Evolutionary conservation across 345 rosid species (phyloP), one percentile per base, ranked within the genome.

Genomic region (Linum tenue): DNA sequence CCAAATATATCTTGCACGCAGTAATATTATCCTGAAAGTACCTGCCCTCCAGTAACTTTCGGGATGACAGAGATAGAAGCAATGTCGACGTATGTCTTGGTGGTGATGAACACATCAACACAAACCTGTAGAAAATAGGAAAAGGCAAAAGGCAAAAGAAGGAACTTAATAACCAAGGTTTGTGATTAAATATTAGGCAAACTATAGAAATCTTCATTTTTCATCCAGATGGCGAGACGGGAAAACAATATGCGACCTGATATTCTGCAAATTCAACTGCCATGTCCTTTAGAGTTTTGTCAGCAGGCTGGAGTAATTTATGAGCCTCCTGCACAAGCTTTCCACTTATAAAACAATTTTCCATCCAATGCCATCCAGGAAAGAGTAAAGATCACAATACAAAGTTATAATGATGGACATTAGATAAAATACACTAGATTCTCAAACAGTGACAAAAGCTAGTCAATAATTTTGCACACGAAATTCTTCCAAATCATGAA

Each of bases 221-320:
- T 8, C 44, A 41, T 41, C 44, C 9, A 41, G 31, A 22, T 22
- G 31, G 31, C 31, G 31, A 22, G 31, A 8, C 9, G 5, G 44
- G 44, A 8, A 8, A 8, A 56, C 17, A 5, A n/a, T 15, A 56
- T 16, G 22, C 37, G 59, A 90, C 99, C 97, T 91, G 99, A 76
- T 82, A 91, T 77, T 95, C 99, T 31, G 99, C 99, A 86, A 95
- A 85, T 62, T 95, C 99, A 73, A 91, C 85, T 64, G 97, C 99
- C 98, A 95, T 79, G 67, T 92, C 82, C 85, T 85, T 95, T 70
- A 95, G 70, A 65, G 85, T 83, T 81, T 84, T 91, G 75, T 91
- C 98, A 0, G 89, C 94, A 12, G 99, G 88, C 69, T 87, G 97
- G 22, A 95, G 89, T 76, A 95, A 82, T 73, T 95, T 95, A 75